Evolutionary conservation across 495 filamentous ascomycete species (phyloP).

Genomic region (Penicillium riverlandense): DNA sequence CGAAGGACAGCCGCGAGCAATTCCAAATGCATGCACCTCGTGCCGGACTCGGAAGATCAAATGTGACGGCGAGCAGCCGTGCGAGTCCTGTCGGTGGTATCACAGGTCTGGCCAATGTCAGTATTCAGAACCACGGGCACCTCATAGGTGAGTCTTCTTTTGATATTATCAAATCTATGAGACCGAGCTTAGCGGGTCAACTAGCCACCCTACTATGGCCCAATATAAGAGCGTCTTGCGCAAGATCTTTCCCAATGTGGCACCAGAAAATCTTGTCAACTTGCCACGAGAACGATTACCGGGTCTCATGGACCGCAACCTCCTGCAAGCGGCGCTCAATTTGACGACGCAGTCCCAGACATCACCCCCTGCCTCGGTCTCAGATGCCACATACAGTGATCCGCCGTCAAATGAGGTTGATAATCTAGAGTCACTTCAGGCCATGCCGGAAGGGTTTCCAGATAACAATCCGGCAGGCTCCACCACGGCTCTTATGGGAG

Average conservation of each 20-base stretch:
- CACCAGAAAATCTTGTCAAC: slow-evolving; percentile 9
- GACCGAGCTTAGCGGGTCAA: no score
- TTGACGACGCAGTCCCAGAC: slow-evolving; percentile 1
- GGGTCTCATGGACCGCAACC: slow-evolving; percentile 4
- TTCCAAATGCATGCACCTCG: slow-evolving; percentile 4
- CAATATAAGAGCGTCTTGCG: slow-evolving; percentile 4
- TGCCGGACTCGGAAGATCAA: slow-evolving; percentile 20
- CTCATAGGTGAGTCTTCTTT: slow-evolving; percentile 1
- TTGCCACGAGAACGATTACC: slow-evolving; percentile 11
- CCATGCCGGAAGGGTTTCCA: slow-evolving; percentile 9
- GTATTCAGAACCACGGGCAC: slow-evolving; percentile 6
- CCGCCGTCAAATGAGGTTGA: slow-evolving; percentile 6
- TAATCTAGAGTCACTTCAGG: slow-evolving; percentile 12
- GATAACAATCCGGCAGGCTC: background rate
- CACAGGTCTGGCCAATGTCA: slow-evolving; percentile 10
- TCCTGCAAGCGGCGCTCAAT: background rate
- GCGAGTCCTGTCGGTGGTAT: slow-evolving; percentile 21
- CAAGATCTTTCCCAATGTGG: slow-evolving; percentile 12
- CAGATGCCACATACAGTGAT: slow-evolving; percentile 4
- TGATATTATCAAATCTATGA: no score
- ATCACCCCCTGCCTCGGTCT: slow-evolving; percentile 4
- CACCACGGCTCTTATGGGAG: no score
- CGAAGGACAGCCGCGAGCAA: no score
- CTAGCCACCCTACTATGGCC: no score
- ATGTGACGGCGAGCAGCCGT: slow-evolving; percentile 19